Percentiles rank a stretch among this genome's conserved stretches.
Conservation (phyloP, 768 basidiomycete species). For the Tylopilus balloui region DNA sequence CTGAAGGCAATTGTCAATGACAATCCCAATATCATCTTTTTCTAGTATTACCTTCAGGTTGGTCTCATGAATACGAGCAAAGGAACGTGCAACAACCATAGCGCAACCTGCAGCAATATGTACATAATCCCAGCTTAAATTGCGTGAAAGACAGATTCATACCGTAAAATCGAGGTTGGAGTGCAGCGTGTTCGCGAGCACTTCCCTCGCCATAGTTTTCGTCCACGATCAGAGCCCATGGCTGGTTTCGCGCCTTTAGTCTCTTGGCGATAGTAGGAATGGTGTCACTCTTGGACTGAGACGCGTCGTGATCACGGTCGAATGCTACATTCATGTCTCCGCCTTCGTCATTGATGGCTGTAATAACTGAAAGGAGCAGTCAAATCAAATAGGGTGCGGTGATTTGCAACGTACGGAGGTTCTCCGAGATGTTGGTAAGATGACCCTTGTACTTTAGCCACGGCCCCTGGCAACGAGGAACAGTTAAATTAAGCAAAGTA, state of each 20-base stretch:
- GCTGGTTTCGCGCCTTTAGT: slow-evolving; percentile 75
- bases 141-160: slow-evolving; percentile 6
- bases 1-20: slow-evolving; percentile 36
- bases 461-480: slow-evolving; percentile 57
- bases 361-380: slow-evolving; percentile 61
- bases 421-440: slow-evolving; percentile 93
- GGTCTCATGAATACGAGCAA: slow-evolving; percentile 98
- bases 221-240: slow-evolving; percentile 93
- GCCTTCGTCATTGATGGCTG: slow-evolving; percentile 91
- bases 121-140: background rate
- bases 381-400: background rate
- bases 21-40: background rate
- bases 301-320: slow-evolving; percentile 55
- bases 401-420: slow-evolving; percentile 60
- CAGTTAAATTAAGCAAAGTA: background rate
- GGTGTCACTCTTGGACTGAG: slow-evolving; percentile 56
- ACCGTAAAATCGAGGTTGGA: slow-evolving; percentile 95
- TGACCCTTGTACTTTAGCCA: slow-evolving; percentile 99
- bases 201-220: slow-evolving; percentile 98
- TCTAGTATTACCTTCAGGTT: slow-evolving; percentile 72
- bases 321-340: slow-evolving; percentile 91
- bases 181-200: slow-evolving; percentile 94
- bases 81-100: slow-evolving; percentile 86
- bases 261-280: slow-evolving; percentile 90
- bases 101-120: slow-evolving; percentile 58